Base-by-base conservation (phyloP, 2,329 filamentous ascomycete genomes). In the Knoxdaviesia proteae region DNA sequence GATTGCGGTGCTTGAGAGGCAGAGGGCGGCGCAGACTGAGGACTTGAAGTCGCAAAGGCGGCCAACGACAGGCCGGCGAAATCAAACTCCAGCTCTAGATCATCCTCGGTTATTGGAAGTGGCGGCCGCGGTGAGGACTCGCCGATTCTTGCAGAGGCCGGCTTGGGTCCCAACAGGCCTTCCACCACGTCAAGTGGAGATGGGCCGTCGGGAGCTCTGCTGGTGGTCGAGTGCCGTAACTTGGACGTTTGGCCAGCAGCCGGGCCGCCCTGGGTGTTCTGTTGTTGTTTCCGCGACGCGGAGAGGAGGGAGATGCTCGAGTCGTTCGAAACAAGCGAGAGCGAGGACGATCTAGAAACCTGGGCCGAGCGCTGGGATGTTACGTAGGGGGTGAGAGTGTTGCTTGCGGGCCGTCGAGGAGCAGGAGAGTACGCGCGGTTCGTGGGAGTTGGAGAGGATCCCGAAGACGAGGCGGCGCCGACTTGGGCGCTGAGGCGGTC, bases 11-110 rank as follows among this genome's bases (percentile, higher is more conserved):
- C 20, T 20, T 20, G 20, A 20, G 20, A 20, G 20, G 20, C 20
- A 2, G 20, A 2, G 20, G 20, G 20, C 20, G 20, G 20, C 20
- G 20, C 20, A 20, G 20, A 20, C 3, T 20, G 2, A 20, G 20
- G 20, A 20, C 43, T 54, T 1, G 58, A 60, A 8, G 56, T 51
- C 11, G 69, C 74, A 50, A 90, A 77, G 48, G 84, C 81, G 47
- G 78, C 71, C 48, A 98, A 62, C 49, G 81, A 82, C 41, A 90
- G 60, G 1, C 73, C 80, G 8, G 68, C 76, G 61, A 98, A 94
- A 50, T 92, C 80, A 49, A 88, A 76, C 5, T 80, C 69, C 35
- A 74, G 64, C 1, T 73, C 67, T 36, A 87, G 54, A 45, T 74
- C 69, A n/a, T 62, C 61, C 39, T 68, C 59, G 4, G 56, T 61